phyloP scores from a whole-genome alignment of 345 rosid species.

The Balakata baccata region DNA sequence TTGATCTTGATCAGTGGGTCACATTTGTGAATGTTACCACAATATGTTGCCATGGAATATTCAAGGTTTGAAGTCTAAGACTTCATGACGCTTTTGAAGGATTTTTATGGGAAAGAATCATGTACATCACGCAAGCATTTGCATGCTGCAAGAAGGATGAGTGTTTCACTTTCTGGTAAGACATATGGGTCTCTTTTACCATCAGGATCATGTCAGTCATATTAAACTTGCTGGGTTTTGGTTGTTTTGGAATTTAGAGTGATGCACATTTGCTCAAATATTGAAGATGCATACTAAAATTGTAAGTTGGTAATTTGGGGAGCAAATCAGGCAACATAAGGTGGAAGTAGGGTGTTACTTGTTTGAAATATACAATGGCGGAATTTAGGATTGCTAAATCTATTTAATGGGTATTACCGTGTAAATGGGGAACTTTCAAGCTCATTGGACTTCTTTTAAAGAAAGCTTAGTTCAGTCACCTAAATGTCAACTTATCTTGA shows the following conservation, averaged over 20 bases:
- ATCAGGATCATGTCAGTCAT: background rate
- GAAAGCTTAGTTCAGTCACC: background rate
- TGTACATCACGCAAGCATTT: background rate
- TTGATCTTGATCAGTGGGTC: slow-evolving; percentile 3
- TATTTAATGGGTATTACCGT: background rate
- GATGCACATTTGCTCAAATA: background rate
- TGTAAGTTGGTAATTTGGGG: background rate
- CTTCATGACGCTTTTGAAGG: background rate
- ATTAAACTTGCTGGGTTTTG: background rate
- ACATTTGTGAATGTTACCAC: background rate
- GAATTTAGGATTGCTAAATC: background rate
- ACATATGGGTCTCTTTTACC: background rate
- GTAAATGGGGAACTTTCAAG: background rate
- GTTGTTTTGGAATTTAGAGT: background rate
- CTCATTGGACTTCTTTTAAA: background rate
- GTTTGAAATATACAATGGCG: background rate
- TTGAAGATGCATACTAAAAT: background rate
- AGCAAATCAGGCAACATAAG: slow-evolving; percentile 3
- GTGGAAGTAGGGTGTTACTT: background rate
- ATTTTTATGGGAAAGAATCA: background rate
- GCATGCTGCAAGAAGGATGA: background rate
- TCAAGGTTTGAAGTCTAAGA: background rate
- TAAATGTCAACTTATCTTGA: background rate
- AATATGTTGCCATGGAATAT: slow-evolving; percentile 4
- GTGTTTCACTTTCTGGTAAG: background rate